Evolutionary conservation across 306 rosid genomes (phyloP).

Genomic region (Astragalus glycyphyllos): DNA sequence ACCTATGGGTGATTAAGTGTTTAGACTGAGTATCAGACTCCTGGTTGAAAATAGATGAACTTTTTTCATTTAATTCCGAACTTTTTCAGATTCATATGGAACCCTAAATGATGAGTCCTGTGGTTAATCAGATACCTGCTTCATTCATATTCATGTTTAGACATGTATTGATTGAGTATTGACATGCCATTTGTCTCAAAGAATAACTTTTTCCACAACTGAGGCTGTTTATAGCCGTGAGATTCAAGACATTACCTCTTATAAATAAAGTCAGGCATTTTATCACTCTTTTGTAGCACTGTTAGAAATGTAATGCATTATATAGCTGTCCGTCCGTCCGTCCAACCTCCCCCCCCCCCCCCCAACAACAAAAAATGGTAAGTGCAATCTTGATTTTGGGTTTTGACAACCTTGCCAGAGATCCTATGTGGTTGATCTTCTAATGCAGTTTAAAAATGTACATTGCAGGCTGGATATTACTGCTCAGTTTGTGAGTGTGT

Average conservation of each 20-base stretch:
- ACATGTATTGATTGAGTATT: not conserved
- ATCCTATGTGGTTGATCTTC: conserved; percentile 18
- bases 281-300: not conserved
- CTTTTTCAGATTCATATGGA: conserved; percentile 11
- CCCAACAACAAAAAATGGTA: no score
- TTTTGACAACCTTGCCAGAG: no score
- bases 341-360: no score
- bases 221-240: conserved; percentile 7
- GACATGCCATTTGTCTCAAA: conserved; percentile 7
- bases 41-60: not conserved
- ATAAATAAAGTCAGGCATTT: conserved; percentile 5
- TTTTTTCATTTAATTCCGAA: conserved; percentile 7
- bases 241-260: not conserved
- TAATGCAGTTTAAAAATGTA: conserved; percentile 14
- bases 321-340: no score
- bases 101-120: not conserved
- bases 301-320: conserved; percentile 4
- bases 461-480: conserved; percentile 89
- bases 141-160: not conserved
- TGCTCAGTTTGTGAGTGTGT: conserved; percentile 98
- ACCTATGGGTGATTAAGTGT: conserved; percentile 4
- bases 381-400: no score
- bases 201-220: not conserved
- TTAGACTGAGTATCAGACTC: conserved; percentile 9
- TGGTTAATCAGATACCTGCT: not conserved